These are phyloP conservation scores for Trichoderma afroharzianum DNA, from an alignment of 2,329 filamentous ascomycete species.

Conservation along the genomic window DNA sequence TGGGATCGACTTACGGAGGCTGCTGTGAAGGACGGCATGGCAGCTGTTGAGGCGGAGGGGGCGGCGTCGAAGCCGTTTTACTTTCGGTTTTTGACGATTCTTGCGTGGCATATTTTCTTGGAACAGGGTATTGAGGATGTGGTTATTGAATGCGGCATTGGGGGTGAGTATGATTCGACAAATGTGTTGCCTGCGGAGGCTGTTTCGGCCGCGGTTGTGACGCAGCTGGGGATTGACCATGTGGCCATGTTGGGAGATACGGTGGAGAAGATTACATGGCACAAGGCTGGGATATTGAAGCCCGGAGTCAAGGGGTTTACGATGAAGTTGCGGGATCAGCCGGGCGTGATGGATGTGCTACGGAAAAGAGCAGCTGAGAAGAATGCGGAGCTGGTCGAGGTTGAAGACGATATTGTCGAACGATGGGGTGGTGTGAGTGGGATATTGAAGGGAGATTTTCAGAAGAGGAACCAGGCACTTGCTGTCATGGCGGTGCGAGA, in stretches of 20 bases:
- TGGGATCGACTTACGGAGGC: constrained; percentile 62
- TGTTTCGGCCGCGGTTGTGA: constrained; percentile 69
- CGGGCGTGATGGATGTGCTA: constrained; percentile 50
- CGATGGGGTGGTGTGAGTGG: constrained; percentile 42
- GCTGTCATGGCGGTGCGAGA: constrained; percentile 54
- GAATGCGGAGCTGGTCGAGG: constrained; percentile 41
- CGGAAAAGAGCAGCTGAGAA: constrained; percentile 56
- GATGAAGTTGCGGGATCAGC: constrained; percentile 27
- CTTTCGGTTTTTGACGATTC: constrained; percentile 85
- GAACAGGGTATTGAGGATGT: constrained; percentile 71
- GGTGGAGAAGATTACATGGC: constrained; percentile 80
- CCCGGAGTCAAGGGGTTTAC: constrained; percentile 42
- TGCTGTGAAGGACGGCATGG: constrained; percentile 32
- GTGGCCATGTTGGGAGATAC: constrained; percentile 75
- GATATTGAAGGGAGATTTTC: constrained; percentile 48
- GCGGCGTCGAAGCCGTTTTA: constrained; percentile 76
- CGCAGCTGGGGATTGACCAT: constrained; percentile 83
- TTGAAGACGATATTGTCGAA: constrained; percentile 37
- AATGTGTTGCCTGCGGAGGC: constrained; percentile 67
- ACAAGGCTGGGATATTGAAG: constrained; percentile 88
- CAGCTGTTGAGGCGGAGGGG: constrained; percentile 45
- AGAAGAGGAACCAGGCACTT: constrained; percentile 57
- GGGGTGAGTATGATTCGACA: constrained; percentile 88
- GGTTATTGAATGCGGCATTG: constrained; percentile 90
- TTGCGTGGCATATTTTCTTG: constrained; percentile 82